These are phyloP conservation scores for Magnusiomyces ingens DNA, from an alignment of 1,139 yeast species.

Conservation along the genomic window DNA sequence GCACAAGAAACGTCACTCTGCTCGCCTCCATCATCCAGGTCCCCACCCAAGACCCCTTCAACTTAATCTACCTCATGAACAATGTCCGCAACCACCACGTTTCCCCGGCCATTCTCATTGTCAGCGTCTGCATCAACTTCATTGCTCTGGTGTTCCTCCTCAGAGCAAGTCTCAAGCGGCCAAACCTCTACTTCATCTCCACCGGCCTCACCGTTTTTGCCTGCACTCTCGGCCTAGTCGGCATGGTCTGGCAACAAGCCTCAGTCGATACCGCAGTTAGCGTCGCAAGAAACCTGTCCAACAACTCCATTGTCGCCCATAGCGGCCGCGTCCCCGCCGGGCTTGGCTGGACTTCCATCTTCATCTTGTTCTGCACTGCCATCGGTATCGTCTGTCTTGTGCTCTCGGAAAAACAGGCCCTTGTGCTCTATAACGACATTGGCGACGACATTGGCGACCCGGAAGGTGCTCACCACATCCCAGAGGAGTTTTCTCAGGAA, in stretches of 20 bases:
- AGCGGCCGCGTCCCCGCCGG: constrained; percentile 14
- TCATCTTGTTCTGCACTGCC: constrained; percentile 11
- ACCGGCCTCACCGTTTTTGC: constrained; percentile 18
- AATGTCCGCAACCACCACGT: constrained; percentile 7
- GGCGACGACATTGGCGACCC: constrained; percentile 6
- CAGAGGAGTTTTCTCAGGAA: too few species aligned
- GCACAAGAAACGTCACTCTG: constrained; percentile 21
- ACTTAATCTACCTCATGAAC: constrained; percentile 19
- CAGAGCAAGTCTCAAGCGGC: constrained; percentile 6
- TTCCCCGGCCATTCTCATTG: constrained; percentile 12
- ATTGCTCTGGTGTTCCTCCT: constrained; percentile 11
- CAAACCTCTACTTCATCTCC: constrained; percentile 15
- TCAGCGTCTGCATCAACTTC: constrained; percentile 9
- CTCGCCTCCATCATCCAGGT: constrained; percentile 10
- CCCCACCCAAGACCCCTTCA: constrained; percentile 24
- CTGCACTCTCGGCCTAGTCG: constrained; percentile 20
- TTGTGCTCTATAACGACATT: constrained; percentile 6
- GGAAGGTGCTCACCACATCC: not conserved
- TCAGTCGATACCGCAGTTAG: constrained; percentile 18
- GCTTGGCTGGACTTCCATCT: constrained; percentile 15
- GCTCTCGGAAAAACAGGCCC: constrained; percentile 10
- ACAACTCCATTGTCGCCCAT: constrained; percentile 8
- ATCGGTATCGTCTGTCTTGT: constrained; percentile 14
- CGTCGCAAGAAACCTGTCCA: constrained; percentile 16
- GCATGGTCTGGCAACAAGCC: constrained; percentile 28